Evolutionary conservation across 179 eudicot species (phyloP), one percentile per base, ranked within the genome.

Genomic region (Corrigiola litoralis): DNA sequence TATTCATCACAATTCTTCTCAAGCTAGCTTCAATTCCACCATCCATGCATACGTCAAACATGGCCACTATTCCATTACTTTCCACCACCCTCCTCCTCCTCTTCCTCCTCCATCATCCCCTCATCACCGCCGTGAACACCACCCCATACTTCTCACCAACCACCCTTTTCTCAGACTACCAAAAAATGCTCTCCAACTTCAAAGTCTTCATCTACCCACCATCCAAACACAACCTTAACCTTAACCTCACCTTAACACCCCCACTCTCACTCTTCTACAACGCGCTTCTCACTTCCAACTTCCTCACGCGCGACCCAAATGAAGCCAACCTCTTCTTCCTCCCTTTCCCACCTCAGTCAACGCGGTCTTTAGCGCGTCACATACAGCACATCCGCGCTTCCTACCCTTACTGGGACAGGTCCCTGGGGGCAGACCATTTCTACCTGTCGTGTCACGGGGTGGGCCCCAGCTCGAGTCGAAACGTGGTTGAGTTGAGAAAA

Each of bases 391-490:
- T 84, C 64, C 67, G 94, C 1, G 32, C 48, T 4, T 58, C 77
- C 28, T 72, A 60, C 69, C 86, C 99, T 18, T 87, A 65, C 70
- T 94, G 99, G 99, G 71, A 94, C 77, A 78, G 88, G 3, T 59
- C 94, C 8, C 85, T 94, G 21, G 99, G 88, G 4, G 95, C 97
- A 61, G 99, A 94, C 51, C 99, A 94, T 36, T 86, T 94, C 66
- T 87, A 63, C 79, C 58, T 94, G 65, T 84, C 95, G 10, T 53
- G 78, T 46, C 51, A 66, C 25, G 91, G 87, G 8, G 66, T 88
- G 24, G 85, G 79, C 27, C 71, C 51, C 54, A 49, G 69, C 11
- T 65, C 86, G 7, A 84, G 72, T 31, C 78, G 99, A 10, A 87
- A 90, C 74, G 68, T 77, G 34, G 84, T 90, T 2, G 99, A 92